Base-by-base conservation (phyloP, 352 stramenopile species). In the Elongisporangium undulatum region DNA sequence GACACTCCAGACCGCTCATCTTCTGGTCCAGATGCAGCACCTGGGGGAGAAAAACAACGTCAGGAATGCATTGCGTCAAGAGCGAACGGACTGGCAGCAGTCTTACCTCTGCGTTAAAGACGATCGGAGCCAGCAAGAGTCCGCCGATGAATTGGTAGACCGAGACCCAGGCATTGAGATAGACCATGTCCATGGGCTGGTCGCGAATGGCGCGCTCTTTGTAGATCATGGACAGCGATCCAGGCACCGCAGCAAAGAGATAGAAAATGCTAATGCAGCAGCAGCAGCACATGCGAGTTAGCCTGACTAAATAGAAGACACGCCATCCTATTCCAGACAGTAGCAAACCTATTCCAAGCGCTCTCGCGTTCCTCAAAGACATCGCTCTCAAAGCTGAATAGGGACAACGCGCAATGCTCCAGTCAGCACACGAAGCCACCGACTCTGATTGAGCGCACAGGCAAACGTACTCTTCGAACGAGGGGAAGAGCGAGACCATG, bases 181-280 rank as follows among this genome's bases (percentile, higher is more conserved):
- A 95, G 34, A 85, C 77, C 71, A 94, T 90, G 58, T 95, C 82
- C 78, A 95, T 90, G 26, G 87, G 87, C 53, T 92, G 83, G 51
- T 90, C 73, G 23, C 81, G 78, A 62, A 95, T 92, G 13, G 79
- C 64, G 10, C 74, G 80, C 57, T 95, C 87, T 54, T 95, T 95
- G 68, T 95, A 95, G 45, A 94, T 63, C 77, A 94, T 92, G 12
- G 85, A 94, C n/a, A 94, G 48, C 0, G 87, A 72, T 2, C 82
- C 85, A 9, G 85, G 87, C 13, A 96, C 64, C 8, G 85, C 82
- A 17, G 87, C 85, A 21, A 94, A 55, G 38, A 94, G 58, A 56
- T 92, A 96, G 59, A 94, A 79, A 2, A 96, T 49, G 59, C 77
- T 85, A 38, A 24, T 62, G 21, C n/a, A 60, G 15, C 4, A 21